Evolutionary conservation across 129 eudicot genomes (phyloP).

Genomic region (Lonicera japonica): DNA sequence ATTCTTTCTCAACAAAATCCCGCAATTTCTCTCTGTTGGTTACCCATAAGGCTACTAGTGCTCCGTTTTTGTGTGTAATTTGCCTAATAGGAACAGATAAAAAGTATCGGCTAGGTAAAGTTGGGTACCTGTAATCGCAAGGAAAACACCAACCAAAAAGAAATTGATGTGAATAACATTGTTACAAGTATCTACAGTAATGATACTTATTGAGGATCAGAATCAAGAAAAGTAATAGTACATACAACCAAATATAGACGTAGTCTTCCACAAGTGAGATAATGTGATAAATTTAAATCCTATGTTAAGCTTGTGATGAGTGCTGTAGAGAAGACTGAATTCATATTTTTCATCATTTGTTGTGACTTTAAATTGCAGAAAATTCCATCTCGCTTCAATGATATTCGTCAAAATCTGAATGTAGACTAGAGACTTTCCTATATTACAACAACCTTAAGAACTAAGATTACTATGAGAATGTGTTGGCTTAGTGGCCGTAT

Average conservation of each 20-base stretch:
- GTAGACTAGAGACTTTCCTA: too few relatives aligned
- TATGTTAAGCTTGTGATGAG: neutral
- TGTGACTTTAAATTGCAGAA: too few relatives aligned
- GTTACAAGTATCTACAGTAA: neutral
- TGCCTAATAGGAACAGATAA: slow-evolving; percentile 71
- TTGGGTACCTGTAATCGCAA: slow-evolving; percentile 57
- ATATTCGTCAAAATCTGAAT: too few relatives aligned
- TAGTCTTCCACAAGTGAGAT: neutral
- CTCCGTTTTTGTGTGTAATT: slow-evolving; percentile 57
- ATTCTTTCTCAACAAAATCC: slow-evolving; percentile 68
- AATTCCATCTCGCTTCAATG: too few relatives aligned
- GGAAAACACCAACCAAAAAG: slow-evolving; percentile 1
- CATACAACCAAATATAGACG: neutral
- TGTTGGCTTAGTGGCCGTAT: too few relatives aligned
- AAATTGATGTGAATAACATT: neutral
- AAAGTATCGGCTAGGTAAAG: slow-evolving; percentile 77
- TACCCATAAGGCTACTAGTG: slow-evolving; percentile 88
- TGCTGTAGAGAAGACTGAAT: neutral
- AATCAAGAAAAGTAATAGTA: neutral
- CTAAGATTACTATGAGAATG: too few relatives aligned
- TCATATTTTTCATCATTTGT: neutral
- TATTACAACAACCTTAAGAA: too few relatives aligned
- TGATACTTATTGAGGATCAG: neutral
- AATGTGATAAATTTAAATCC: neutral
- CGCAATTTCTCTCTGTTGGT: slow-evolving; percentile 89